Base-by-base conservation (phyloP, 768 basidiomycete genomes). In the Calocera cornea region DNA sequence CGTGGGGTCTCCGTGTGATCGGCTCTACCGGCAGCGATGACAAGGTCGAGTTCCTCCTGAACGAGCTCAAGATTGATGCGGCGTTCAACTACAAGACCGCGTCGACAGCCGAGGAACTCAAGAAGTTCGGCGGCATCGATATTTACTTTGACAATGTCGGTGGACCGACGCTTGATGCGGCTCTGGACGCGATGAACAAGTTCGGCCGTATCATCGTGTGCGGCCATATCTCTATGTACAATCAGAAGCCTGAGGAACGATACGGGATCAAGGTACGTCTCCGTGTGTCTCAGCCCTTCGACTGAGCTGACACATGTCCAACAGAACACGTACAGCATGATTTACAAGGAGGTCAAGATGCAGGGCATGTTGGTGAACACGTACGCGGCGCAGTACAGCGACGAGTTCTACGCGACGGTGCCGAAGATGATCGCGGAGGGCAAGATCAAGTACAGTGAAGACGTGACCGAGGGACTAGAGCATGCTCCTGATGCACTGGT, bases 41-140 rank as follows among this genome's bases (percentile, higher is more conserved):
- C 65, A 90, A 91, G 75, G 86, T 90, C 5, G 73, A 78, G 3
- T 87, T 82, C 72, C 64, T 87, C 75, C 80, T 80, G 64, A 79
- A 74, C 31, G 67, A 80, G 1, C 70, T 87, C n/a, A 88, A 87
- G 0, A 83, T 84, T 0, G 87, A 90, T 70, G 81, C 86, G 5
- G 84, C 80, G 0, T 89, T 88, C 78, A 88, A 90, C 74, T 89
- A 87, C 77, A 87, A 90, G 79, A 88, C 80, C 0, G 78, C 78
- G 0, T 76, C 77, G 50, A 84, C 83, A 0, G 72, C 71, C 0
- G 82, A 86, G 12, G 77, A 87, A 1, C 76, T 91, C 38, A 72
- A 73, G 68, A 80, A 79, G 67, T 80, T 88, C 70, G 87, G 86
- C 1, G 83, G 82, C 0, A 79, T 87, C 54, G 78, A 86, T 71